Base-by-base conservation (phyloP, 768 basidiomycete species). In the Tephrocybe sp. region DNA sequence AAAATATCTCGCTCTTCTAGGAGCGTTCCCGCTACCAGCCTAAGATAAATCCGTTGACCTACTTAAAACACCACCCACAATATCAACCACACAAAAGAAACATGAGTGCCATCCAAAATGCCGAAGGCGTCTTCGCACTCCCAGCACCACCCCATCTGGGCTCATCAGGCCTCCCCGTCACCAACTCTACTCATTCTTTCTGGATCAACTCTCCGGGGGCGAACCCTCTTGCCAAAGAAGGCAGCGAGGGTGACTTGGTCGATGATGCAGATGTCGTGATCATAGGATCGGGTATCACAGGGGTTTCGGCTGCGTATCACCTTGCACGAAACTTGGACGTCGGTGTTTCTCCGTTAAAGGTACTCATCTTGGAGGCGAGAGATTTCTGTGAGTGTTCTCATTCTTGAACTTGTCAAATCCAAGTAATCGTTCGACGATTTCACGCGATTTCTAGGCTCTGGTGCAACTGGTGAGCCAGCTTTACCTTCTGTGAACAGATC, bases 241-340 rank as follows among this genome's bases (percentile, higher is more conserved):
- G 90, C 0, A 89, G 88, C 59, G 66, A 69, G 6, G 86, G 85
- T 1, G 54, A 65, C 1, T 64, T 92, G n/a, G 80, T 81, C 0
- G 41, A 60, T 0, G 78, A 82, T 45, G 82, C 83, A 2, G 89
- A 92, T 59, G 68, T 92, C 8, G 88, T 83, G 54, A 83, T 92
- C 57, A 82, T 93, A 38, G 91, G 91, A 5, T 82, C 85, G 26
- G 89, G 90, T 0, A 84, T 92, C 33, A 88, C 89, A 0, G 90
- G 90, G 14, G 76, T 88, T 6, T 80, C 83, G 16, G 76, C 81
- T 4, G 87, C 88, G 6, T 91, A 88, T 64, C 87, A 92, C 61
- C 70, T 93, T 31, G 71, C 82, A 3, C 70, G 73, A 45, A 56
- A 58, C 7, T 44, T 65, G 39, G 58, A 52, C 35, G 54, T 62